Conservation (phyloP, 495 filamentous ascomycete genomes). For the Antarctomyces pellizariae region DNA sequence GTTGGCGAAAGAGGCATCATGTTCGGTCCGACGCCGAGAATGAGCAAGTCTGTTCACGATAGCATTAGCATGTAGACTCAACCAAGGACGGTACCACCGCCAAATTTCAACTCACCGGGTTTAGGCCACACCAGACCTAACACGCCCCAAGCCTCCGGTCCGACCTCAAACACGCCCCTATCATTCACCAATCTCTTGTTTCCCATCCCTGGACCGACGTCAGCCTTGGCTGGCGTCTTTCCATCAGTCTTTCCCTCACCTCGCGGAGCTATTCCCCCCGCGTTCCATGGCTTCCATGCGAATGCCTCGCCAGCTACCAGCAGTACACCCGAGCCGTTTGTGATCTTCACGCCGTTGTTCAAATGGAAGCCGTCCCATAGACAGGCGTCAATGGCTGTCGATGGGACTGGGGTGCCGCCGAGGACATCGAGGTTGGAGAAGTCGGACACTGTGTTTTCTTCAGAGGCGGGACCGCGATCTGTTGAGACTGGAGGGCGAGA, state of each 20-base stretch:
- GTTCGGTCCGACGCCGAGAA: conserved; percentile 59
- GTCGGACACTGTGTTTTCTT: conserved; percentile 30
- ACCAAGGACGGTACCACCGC: not conserved
- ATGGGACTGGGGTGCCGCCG: conserved; percentile 46
- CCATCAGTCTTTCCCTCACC: too few species aligned
- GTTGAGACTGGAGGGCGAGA: conserved; percentile 3
- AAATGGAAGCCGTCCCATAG: conserved; percentile 56
- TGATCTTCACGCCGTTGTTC: conserved; percentile 48
- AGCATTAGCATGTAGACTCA: too few species aligned
- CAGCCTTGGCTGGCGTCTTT: too few species aligned
- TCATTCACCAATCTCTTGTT: conserved; percentile 42
- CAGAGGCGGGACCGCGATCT: conserved; percentile 9
- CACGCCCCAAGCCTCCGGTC: conserved; percentile 46
- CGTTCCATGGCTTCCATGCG: conserved; percentile 58
- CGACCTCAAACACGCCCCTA: conserved; percentile 63
- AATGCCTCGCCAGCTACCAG: conserved; percentile 75
- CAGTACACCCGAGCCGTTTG: conserved; percentile 40
- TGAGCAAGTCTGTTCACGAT: conserved; percentile 45
- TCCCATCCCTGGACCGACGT: conserved; percentile 13
- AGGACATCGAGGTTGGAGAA: conserved; percentile 58
- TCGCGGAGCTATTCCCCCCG: conserved; percentile 9
- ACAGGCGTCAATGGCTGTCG: conserved; percentile 64
- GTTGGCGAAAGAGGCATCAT: conserved; percentile 55
- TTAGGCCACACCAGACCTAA: conserved; percentile 69
- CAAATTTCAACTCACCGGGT: conserved; percentile 33